Percentiles rank a stretch among this genome's conserved stretches.
phyloP scores from a whole-genome alignment of 495 filamentous ascomycete species.

The Margaritispora aquatica region DNA sequence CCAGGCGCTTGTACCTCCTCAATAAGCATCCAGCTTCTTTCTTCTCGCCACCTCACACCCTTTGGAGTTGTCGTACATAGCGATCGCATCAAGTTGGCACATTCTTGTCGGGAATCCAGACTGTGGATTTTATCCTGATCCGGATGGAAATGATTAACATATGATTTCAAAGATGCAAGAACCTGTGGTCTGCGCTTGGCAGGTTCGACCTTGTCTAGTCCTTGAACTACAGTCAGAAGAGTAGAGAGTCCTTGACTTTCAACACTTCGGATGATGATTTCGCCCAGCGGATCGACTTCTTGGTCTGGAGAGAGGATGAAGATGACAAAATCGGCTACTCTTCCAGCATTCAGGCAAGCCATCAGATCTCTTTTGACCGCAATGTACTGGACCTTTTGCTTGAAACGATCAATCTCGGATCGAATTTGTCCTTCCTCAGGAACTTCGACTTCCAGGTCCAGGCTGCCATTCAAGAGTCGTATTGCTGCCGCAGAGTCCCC shows the following conservation, averaged over 20 bases:
- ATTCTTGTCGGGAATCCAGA: constrained; percentile 81
- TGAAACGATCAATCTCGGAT: constrained; percentile 79
- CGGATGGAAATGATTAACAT: constrained; percentile 89
- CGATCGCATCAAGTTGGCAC: constrained; percentile 79
- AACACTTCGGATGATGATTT: constrained; percentile 74
- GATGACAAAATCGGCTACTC: constrained; percentile 83
- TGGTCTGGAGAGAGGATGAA: constrained; percentile 72
- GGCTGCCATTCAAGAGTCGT: constrained; percentile 61
- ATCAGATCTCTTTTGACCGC: constrained; percentile 64
- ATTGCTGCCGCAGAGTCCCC: constrained; percentile 62
- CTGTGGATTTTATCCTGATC: constrained; percentile 80
- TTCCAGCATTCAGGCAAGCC: constrained; percentile 74
- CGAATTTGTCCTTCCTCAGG: constrained; percentile 50
- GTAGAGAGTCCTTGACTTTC: constrained; percentile 93
- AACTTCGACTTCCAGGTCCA: constrained; percentile 69
- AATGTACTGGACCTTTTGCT: constrained; percentile 85
- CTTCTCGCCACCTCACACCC: constrained; percentile 88
- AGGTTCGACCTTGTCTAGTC: constrained; percentile 68
- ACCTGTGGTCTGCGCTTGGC: constrained; percentile 71
- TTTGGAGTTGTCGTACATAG: constrained; percentile 87
- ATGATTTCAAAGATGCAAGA: constrained; percentile 74
- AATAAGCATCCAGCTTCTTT: constrained; percentile 88
- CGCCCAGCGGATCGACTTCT: constrained; percentile 77
- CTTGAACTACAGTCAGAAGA: constrained; percentile 71
- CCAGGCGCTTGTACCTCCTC: constrained; percentile 71